Base-by-base conservation (phyloP, 345 rosid genomes). In the Cardamine chenopodiifolia region DNA sequence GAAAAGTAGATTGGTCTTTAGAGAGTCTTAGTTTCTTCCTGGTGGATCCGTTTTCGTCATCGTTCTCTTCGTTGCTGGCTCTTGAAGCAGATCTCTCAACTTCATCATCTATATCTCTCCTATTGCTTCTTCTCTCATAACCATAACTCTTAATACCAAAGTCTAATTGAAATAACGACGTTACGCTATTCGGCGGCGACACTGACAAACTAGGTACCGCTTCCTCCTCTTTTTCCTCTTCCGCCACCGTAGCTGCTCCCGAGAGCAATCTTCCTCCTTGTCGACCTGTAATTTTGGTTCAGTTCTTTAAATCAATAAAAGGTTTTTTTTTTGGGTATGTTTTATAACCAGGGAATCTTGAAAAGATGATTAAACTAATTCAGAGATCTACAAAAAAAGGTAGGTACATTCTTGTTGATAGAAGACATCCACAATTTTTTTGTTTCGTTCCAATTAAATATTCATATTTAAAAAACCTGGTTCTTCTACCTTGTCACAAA, bases 21-120 rank as follows among this genome's bases (percentile, higher is more conserved):
- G 98, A 87, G 31, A 94, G 90, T 67, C 97, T 87, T 25, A 94
- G 96, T 79, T 94, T 94, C 87, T 96, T 96, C 83, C 98, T 81
- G n/a, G 91, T 84, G 50, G 76, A 81, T 5, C 97, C 96, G 70
- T 89, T 92, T 25, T 96, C 99, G 0, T 78, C 77, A 66, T 76
- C 75, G 11, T 76, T 69, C 13, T 91, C 99, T 50, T 92, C 98
- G 15, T 87, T 97, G 52, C 95, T 89, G 0, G 89, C 89, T 81
- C 96, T 84, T 13, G 93, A 84, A 75, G 87, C 78, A 17, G 86
- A 88, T 80, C 91, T 81, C 56, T 79, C 87, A 1, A 47, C 64
- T 42, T 87, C 91, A 14, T 62, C 65, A 22, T 87, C 94, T 31
- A 53, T 62, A 54, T 79, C 59, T 61, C 23, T 85, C 87, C 62